Conservation (phyloP, 1,284 basidiomycete species). For the Ustilago cynodontis region DNA sequence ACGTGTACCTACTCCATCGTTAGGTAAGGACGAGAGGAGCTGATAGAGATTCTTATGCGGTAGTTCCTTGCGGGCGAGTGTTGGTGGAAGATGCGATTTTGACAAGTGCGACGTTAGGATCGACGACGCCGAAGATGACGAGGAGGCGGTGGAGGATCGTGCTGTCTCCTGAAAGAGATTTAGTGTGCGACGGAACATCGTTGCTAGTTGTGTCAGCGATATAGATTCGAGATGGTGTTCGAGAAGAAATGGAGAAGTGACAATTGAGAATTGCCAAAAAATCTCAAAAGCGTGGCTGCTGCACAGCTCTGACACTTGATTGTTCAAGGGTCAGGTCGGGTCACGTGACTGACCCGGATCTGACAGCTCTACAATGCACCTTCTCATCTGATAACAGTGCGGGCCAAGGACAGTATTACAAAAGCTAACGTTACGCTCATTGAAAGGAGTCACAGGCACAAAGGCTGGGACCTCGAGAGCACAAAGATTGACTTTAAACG, state of each 20-base stretch:
- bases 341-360: slow-evolving; percentile 9
- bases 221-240: slow-evolving; percentile 27
- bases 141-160: slow-evolving; percentile 4
- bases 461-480: not conserved
- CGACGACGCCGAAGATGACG: slow-evolving; percentile 7
- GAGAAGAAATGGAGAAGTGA: slow-evolving; percentile 16
- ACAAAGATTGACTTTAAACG: not conserved
- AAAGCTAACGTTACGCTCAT: not conserved
- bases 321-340: not conserved
- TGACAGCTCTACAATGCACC: not conserved
- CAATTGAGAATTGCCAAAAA: not conserved
- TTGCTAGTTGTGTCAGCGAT: not conserved
- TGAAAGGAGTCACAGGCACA: not conserved
- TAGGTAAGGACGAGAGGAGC: slow-evolving; percentile 49
- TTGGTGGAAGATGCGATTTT: slow-evolving; percentile 30
- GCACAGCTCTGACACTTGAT: too few relatives aligned
- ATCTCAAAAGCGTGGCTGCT: not conserved
- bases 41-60: slow-evolving; percentile 57
- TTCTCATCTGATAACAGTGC: not conserved
- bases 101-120: slow-evolving; percentile 43
- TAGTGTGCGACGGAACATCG: slow-evolving; percentile 39
- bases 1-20: slow-evolving; percentile 44
- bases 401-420: too few relatives aligned
- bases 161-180: slow-evolving; percentile 21
- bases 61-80: slow-evolving; percentile 19